A percentile compares a stretch with the other conserved stretches of the same genome.
Conservation (phyloP, 345 rosid genomes). For the Salix arbutifolia region DNA sequence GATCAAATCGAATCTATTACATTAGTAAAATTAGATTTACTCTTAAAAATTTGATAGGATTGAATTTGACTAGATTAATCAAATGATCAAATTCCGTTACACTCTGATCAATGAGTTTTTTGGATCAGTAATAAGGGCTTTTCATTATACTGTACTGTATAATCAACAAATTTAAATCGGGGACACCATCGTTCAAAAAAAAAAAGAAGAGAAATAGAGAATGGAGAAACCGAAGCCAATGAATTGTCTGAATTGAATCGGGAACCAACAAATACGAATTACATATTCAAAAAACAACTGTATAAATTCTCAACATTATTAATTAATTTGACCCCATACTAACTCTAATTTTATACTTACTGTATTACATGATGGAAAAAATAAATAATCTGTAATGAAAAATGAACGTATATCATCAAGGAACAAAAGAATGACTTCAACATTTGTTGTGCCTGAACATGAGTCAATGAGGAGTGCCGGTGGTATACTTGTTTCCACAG, state of each 20-base stretch:
- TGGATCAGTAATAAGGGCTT: too few species aligned
- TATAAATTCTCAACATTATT: not conserved
- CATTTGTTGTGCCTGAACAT: not conserved
- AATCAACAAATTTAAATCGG: too few species aligned
- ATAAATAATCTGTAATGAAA: not conserved
- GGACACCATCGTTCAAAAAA: too few species aligned
- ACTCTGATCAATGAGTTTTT: too few species aligned
- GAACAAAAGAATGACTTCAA: not conserved
- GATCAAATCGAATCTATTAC: too few species aligned
- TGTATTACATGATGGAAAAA: not conserved
- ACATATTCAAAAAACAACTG: not conserved
- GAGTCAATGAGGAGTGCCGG: not conserved
- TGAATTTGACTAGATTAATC: too few species aligned
- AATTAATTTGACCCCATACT: not conserved
- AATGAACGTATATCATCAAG: not conserved
- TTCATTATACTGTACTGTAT: too few species aligned
- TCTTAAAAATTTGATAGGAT: too few species aligned
- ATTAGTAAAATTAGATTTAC: too few species aligned
- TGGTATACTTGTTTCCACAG: constrained; percentile 26
- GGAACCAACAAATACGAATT: not conserved
- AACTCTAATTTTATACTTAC: not conserved
- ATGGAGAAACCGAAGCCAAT: not conserved
- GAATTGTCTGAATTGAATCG: not conserved
- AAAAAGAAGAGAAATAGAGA: not conserved
- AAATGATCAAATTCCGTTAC: too few species aligned